Base-by-base conservation (phyloP, 2,329 filamentous ascomycete species). In the Pseudogymnoascus sp. region DNA sequence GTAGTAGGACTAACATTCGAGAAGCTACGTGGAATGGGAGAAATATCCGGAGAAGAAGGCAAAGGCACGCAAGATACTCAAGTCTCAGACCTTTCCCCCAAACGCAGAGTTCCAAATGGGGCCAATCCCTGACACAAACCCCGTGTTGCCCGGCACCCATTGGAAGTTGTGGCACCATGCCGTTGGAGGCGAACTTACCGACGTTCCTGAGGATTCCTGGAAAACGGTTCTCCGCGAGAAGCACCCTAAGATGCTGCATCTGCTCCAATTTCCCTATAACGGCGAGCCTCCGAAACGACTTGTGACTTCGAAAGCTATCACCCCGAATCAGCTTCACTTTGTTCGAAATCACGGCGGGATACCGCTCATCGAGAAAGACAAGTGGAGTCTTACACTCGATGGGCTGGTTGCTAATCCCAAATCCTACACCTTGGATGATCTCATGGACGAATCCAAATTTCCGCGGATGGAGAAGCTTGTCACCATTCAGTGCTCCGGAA, bases 281-380 rank as follows among this genome's bases (percentile, higher is more conserved):
- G 85, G 84, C 0, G 85, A 88, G 66, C 81, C 85, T 0, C 84
- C 84, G 0, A 82, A 86, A 67, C 78, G 82, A 1, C 77, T 89
- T 0, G 80, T 86, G 0, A 80, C 81, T 0, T 79, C 79, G 14
- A 79, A 81, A 21, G 69, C 72, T 0, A 80, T 90, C 41, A 91
- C 88, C 0, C 77, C 80, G 0, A 91, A 89, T 66, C 68, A 77
- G 3, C 76, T 82, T n/a, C 83, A 86, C 68, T 91, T 89, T 67
- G 84, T 91, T 0, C 79, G 88, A 6, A 91, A 91, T 65, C 88
- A 91, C 66, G 87, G 88, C 8, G 87, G 88, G 0, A 85, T 91
- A 16, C 89, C 89, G 0, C 77, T 83, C 6, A 89, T 90, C 63
- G 80, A 88, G 7, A 75, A 79, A 1, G 78, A 83, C 0, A 77